phyloP scores from a whole-genome alignment of 164 flowering plant genomes.

The Vitis rupestris region DNA sequence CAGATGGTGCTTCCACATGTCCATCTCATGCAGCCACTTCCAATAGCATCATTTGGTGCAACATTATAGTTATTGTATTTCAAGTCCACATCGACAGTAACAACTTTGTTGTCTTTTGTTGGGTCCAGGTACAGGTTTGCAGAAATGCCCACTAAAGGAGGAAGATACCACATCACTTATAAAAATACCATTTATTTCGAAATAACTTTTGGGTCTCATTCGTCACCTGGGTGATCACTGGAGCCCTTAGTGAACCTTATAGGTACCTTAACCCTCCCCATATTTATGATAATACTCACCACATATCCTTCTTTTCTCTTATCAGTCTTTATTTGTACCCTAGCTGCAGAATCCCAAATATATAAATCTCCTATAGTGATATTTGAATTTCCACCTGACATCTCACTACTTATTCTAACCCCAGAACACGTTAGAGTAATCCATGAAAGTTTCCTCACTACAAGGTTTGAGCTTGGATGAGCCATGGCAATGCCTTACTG shows the following conservation, averaged over 20 bases:
- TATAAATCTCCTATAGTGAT: conserved; percentile 62
- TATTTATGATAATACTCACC: conserved; percentile 60
- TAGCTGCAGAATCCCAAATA: conserved; percentile 82
- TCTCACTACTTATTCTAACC: conserved; percentile 94
- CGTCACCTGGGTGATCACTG: conserved; percentile 86
- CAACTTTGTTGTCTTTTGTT: no score
- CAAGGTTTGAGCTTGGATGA: conserved; percentile 83
- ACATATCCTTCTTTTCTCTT: conserved; percentile 89
- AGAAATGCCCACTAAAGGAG: no score
- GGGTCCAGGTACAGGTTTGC: no score
- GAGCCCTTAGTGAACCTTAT: conserved; percentile 91
- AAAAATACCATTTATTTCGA: conserved; percentile 65
- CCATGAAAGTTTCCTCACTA: conserved; percentile 78
- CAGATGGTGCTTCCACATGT: no score
- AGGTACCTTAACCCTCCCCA: conserved; percentile 87
- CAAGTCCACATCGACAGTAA: no score
- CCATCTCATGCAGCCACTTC: no score
- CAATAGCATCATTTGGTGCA: no score
- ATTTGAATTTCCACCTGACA: conserved; percentile 93
- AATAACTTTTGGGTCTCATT: conserved; percentile 81
- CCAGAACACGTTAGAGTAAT: conserved; percentile 98
- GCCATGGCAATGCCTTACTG: conserved; percentile 85
- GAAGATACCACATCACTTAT: conserved; percentile 48
- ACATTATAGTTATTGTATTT: no score
- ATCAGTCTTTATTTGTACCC: conserved; percentile 86